These are phyloP conservation scores for Apiotrichum porosum DNA, from an alignment of 1,284 basidiomycete genomes.

Conservation along the genomic window DNA sequence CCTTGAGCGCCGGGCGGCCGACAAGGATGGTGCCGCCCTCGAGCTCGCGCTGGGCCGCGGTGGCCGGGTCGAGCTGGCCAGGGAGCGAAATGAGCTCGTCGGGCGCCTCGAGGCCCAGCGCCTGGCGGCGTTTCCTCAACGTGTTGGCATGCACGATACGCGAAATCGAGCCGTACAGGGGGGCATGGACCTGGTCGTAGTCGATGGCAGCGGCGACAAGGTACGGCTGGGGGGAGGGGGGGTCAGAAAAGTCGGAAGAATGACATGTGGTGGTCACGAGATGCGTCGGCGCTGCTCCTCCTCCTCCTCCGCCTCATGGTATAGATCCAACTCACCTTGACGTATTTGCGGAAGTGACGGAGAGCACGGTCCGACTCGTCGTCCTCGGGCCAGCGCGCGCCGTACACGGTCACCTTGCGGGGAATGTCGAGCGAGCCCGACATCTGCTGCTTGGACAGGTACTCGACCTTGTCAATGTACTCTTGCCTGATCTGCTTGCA, in stretches of 20 bases:
- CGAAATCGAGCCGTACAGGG: conserved; percentile 75
- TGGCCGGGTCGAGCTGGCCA: conserved; percentile 56
- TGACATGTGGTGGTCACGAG: too few relatives aligned
- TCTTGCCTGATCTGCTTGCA: conserved; percentile 69
- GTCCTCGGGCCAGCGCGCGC: conserved; percentile 87
- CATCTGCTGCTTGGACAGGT: conserved; percentile 65
- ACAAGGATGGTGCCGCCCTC: conserved; percentile 79
- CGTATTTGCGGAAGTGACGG: conserved; percentile 88
- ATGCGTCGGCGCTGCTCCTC: too few relatives aligned
- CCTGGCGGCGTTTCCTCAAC: conserved; percentile 50
- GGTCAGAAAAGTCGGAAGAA: conserved; percentile 1
- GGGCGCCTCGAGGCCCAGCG: conserved; percentile 61
- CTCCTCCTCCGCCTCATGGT: not conserved
- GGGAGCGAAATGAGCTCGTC: conserved; percentile 53
- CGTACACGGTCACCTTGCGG: conserved; percentile 80
- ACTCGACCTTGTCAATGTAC: conserved; percentile 74
- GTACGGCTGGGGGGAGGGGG: conserved; percentile 62
- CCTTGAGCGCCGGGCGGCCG: conserved; percentile 89
- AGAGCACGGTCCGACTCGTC: conserved; percentile 81
- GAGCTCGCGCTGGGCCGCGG: conserved; percentile 60
- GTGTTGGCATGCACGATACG: conserved; percentile 53
- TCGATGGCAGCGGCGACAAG: conserved; percentile 91
- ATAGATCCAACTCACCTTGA: conserved; percentile 66
- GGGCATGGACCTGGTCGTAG: conserved; percentile 77
- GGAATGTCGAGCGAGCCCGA: conserved; percentile 61